Conservation (phyloP, 23 red algal species). For the Gracilaria gracilis region DNA sequence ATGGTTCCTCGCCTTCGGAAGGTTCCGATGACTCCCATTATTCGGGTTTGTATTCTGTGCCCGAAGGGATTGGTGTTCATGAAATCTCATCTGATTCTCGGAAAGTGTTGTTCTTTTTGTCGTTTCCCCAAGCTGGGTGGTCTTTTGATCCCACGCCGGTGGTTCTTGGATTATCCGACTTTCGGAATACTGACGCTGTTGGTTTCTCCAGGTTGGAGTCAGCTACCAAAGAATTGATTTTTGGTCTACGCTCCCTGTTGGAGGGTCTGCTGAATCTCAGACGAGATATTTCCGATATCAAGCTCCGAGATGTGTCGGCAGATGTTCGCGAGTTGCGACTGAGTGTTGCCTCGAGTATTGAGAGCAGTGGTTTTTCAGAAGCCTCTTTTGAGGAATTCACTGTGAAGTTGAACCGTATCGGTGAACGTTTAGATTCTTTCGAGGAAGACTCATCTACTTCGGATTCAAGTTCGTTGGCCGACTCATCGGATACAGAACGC, state of each 20-base stretch:
- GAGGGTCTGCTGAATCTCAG: neutral
- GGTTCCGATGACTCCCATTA: neutral
- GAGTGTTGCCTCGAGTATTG: neutral
- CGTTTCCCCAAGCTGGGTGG: neutral
- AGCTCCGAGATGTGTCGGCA: slow-evolving; percentile 1
- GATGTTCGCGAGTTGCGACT: slow-evolving; percentile 1
- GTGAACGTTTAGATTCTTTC: no score
- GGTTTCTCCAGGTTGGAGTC: neutral
- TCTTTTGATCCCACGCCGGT: neutral
- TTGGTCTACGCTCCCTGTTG: neutral
- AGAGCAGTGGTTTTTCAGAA: neutral
- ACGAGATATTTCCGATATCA: neutral
- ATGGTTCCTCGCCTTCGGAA: neutral
- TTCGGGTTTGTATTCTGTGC: neutral
- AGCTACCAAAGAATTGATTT: neutral
- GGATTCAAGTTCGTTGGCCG: no score
- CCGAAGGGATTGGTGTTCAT: neutral
- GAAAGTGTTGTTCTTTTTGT: neutral
- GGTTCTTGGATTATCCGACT: neutral
- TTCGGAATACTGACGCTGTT: neutral
- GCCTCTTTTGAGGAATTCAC: neutral
- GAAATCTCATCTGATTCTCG: neutral
- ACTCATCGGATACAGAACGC: no score
- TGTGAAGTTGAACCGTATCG: no score
- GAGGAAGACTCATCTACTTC: no score